Evolutionary conservation across 1,139 yeast species (phyloP).

Genomic region (Hansenula lynferdii): DNA sequence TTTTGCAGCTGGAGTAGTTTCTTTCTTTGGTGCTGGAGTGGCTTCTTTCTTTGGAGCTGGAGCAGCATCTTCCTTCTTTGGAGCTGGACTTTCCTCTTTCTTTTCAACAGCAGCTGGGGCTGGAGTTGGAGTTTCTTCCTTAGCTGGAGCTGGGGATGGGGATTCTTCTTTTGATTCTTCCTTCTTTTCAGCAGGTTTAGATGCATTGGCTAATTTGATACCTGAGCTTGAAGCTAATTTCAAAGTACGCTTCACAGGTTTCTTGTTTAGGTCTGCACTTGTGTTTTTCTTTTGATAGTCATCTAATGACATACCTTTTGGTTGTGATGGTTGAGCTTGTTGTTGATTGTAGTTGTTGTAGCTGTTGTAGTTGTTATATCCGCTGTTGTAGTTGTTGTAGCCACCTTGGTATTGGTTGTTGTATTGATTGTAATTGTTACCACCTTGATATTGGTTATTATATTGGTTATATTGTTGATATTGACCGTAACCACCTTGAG

Average conservation of each 20-base stretch:
- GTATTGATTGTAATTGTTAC: constrained; percentile 9
- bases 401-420: constrained; percentile 10
- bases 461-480: too few species aligned
- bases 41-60: neutral
- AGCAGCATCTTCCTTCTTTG: neutral
- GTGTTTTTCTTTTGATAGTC: constrained; percentile 61
- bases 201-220: constrained; percentile 61
- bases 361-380: constrained; percentile 15
- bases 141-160: constrained; percentile 9
- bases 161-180: constrained; percentile 27
- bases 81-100: constrained; percentile 7
- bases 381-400: constrained; percentile 15
- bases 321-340: constrained; percentile 26
- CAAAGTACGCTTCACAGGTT: constrained; percentile 41
- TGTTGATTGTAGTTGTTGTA: constrained; percentile 14
- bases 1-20: constrained; percentile 3
- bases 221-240: constrained; percentile 64
- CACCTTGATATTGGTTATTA: constrained; percentile 6
- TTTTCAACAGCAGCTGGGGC: constrained; percentile 9
- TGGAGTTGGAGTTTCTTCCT: constrained; percentile 12
- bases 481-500: constrained; percentile 22
- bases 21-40: constrained; percentile 8
- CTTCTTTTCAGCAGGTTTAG: constrained; percentile 37
- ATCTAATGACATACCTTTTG: constrained; percentile 77
- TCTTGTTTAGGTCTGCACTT: constrained; percentile 29